A percentile compares a stretch with the other conserved stretches of the same genome.
These are phyloP conservation scores for Themeda triandra DNA, from an alignment of 176 grass and related monocot genomes.

Conservation along the genomic window DNA sequence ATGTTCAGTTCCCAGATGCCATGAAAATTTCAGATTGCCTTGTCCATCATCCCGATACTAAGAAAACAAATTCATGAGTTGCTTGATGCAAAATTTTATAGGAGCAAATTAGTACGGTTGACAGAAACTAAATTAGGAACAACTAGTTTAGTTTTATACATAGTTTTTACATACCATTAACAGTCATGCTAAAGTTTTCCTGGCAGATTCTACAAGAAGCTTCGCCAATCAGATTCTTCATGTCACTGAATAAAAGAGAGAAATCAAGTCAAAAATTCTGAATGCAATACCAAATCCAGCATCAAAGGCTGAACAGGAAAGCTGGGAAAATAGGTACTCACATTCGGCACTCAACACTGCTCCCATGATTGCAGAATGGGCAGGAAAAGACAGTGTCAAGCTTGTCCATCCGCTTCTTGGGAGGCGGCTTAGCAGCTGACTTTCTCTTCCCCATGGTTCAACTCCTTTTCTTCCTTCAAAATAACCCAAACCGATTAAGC, in stretches of 20 bases:
- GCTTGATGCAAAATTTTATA: background rate
- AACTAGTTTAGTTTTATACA: background rate
- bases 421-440: slow-evolving; percentile 61
- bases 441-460: slow-evolving; percentile 75
- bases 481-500: background rate
- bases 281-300: background rate
- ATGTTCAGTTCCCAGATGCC: background rate
- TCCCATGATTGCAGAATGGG: slow-evolving; percentile 81
- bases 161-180: slow-evolving; percentile 56
- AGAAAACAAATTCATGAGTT: background rate
- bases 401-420: slow-evolving; percentile 84
- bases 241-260: slow-evolving; percentile 51
- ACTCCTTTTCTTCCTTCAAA: slow-evolving; percentile 32
- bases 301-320: background rate
- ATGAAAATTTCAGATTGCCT: background rate
- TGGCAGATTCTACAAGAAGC: slow-evolving; percentile 81
- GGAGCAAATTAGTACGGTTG: background rate
- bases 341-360: slow-evolving; percentile 71
- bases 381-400: slow-evolving; percentile 72
- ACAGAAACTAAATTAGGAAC: background rate
- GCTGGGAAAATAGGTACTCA: slow-evolving; percentile 20
- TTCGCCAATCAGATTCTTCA: slow-evolving; percentile 86
- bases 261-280: slow-evolving; percentile 21
- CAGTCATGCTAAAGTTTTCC: slow-evolving; percentile 77
- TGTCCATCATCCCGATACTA: background rate